Evolutionary conservation across 169 alveolate species (phyloP), one percentile per base, ranked within the genome.

Genomic region (Perkinsus chesapeaki): DNA sequence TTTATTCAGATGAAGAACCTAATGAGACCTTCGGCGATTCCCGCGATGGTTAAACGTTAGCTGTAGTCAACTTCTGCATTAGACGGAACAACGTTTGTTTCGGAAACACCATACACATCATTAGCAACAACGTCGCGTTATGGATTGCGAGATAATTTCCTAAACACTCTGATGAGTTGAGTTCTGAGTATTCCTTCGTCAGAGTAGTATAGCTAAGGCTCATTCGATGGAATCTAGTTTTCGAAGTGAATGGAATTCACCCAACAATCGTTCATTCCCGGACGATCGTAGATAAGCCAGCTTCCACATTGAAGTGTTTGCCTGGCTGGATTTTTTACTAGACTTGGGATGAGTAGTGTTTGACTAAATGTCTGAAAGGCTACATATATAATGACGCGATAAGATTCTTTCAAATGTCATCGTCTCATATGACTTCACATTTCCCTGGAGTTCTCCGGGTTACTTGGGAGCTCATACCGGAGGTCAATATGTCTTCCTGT

Each of bases 11-110:
- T 60, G 82, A 60, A 60, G 82, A 60, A 34, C 82, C 82, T 60
- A 60, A 60, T 27, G 95, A 94, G 94, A 90, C 94, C 39, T 94
- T 94, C 39, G 95, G 95, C 27, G 95, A 94, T 36, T 39, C 95
- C 20, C 94, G 95, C 90, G 95, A 94, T 39, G 95, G 95, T 34
- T 94, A 48, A 39, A 39, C 93, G 12, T 60, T 43, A 16, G 16
- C 82, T 34, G 27, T 1, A 20, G 3, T 60, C 31, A 60, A 60
- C 82, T 27, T 60, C 23, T 34, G 37, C 27, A 23, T 16, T 7
- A 60, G 3, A 60, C 82, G 82, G 27, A 34, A 60, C 82, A 60
- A 60, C 82, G 82, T 60, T 60, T 60, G 82, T 60, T 60, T 60
- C 82, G 82, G 27, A 60, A 60, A 60, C 27, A 60, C 82, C 82